Percentiles rank a stretch among this genome's conserved stretches.
Conservation (phyloP, 176 grass and related monocot genomes). For the Carex cristatella region DNA sequence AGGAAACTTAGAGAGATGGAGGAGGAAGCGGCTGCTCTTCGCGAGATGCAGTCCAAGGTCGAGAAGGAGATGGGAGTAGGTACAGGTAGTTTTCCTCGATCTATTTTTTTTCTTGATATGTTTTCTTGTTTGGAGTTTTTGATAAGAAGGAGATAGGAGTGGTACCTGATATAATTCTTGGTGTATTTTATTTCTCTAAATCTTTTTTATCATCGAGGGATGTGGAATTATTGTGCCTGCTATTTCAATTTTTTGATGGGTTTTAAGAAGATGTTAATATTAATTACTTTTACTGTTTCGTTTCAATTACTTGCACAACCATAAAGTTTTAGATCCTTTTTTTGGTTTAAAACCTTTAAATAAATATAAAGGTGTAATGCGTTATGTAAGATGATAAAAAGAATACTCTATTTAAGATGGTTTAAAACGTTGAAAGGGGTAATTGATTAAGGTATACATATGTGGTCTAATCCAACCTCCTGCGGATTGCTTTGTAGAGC, state of each 20-base stretch:
- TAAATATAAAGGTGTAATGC: neutral
- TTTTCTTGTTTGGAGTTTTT: neutral
- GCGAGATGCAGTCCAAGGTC: slow-evolving; percentile 43
- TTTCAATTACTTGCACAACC: neutral
- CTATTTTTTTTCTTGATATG: neutral
- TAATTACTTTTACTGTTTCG: no score
- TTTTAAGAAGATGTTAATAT: no score
- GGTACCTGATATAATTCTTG: neutral
- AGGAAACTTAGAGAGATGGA: slow-evolving; percentile 37
- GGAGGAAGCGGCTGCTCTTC: slow-evolving; percentile 31
- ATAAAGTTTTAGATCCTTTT: neutral
- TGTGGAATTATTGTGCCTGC: neutral
- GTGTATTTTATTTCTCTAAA: neutral
- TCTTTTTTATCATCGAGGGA: no score
- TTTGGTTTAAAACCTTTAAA: neutral
- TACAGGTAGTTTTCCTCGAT: slow-evolving; percentile 10
- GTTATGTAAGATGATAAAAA: neutral
- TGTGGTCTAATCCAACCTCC: neutral
- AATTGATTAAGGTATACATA: neutral
- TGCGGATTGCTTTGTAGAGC: slow-evolving; percentile 5
- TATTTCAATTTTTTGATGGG: neutral
- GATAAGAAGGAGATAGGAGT: neutral
- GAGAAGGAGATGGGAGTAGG: slow-evolving; percentile 39
- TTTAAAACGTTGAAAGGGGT: neutral
- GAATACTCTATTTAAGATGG: neutral